Conservation (phyloP, 2,329 filamentous ascomycete genomes). For the Fusarium oxysporum region DNA sequence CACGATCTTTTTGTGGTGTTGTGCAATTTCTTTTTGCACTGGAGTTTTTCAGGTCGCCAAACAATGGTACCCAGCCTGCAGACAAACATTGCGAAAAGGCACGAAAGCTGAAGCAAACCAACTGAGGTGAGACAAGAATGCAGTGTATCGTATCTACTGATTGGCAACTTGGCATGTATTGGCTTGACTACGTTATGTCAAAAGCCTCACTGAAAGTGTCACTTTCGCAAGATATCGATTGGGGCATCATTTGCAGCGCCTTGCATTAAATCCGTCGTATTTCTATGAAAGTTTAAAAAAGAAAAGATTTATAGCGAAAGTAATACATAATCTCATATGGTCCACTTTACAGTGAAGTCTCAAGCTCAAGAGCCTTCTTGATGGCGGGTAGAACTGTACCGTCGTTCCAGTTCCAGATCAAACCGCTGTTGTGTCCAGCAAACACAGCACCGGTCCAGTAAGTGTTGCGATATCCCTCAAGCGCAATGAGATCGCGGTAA, state of each 20-base stretch:
- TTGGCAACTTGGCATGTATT: accelerated
- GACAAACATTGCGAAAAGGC: background rate
- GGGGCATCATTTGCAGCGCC: background rate
- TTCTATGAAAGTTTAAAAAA: background rate
- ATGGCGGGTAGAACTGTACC: conserved; percentile 22
- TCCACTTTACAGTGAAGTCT: background rate
- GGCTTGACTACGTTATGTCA: background rate
- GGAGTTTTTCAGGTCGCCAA: accelerated
- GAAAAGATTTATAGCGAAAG: background rate
- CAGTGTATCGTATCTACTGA: accelerated
- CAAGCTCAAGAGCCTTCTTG: conserved; percentile 31
- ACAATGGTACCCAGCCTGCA: background rate
- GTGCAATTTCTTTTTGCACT: accelerated
- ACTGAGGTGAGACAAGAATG: accelerated
- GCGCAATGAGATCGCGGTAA: conserved; percentile 14
- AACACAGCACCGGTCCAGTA: conserved; percentile 40
- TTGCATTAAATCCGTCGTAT: background rate
- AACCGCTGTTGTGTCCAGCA: conserved; percentile 36
- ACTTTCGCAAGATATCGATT: background rate
- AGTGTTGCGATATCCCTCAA: conserved; percentile 30
- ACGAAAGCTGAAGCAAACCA: accelerated
- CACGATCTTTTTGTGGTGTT: background rate
- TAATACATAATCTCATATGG: background rate
- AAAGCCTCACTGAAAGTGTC: background rate
- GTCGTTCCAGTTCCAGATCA: conserved; percentile 41